Conservation (phyloP, 176 grass and related monocot genomes). For the Juncus effusus region DNA sequence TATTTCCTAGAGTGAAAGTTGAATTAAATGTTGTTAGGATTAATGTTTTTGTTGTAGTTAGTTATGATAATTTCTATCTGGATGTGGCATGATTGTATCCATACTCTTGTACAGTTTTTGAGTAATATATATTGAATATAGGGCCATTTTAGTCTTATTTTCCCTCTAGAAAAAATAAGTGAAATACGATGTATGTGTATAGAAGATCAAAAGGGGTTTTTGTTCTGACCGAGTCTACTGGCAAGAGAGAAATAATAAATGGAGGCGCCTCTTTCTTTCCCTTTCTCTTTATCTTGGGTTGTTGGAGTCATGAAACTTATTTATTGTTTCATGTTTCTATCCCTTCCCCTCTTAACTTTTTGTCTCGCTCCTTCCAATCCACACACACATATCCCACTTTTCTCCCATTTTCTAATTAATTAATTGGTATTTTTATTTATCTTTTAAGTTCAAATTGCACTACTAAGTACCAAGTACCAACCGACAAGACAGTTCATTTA, state of each 20-base stretch:
- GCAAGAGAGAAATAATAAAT: constrained; percentile 41
- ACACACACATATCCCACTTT: neutral
- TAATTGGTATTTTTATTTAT: no score
- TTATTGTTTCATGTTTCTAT: constrained; percentile 39
- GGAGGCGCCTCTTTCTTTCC: constrained; percentile 19
- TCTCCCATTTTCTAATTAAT: constrained; percentile 1
- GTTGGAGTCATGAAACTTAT: constrained; percentile 46
- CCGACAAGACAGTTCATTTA: no score
- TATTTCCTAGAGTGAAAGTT: no score
- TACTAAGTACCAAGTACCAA: no score
- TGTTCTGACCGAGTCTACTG: constrained; percentile 25
- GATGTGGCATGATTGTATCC: no score
- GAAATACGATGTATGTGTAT: neutral
- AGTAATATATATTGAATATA: neutral
- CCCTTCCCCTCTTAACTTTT: constrained; percentile 22
- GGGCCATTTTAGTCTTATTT: neutral
- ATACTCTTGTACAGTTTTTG: no score
- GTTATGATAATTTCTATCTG: no score
- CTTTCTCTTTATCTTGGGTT: constrained; percentile 15
- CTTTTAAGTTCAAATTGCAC: no score
- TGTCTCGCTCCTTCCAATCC: neutral
- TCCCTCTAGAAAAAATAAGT: neutral
- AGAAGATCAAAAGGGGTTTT: neutral
- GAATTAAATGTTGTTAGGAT: no score
- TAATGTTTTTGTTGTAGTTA: no score